Conservation (phyloP, 2,329 filamentous ascomycete genomes). For the Aspergillus puulaauensis region DNA sequence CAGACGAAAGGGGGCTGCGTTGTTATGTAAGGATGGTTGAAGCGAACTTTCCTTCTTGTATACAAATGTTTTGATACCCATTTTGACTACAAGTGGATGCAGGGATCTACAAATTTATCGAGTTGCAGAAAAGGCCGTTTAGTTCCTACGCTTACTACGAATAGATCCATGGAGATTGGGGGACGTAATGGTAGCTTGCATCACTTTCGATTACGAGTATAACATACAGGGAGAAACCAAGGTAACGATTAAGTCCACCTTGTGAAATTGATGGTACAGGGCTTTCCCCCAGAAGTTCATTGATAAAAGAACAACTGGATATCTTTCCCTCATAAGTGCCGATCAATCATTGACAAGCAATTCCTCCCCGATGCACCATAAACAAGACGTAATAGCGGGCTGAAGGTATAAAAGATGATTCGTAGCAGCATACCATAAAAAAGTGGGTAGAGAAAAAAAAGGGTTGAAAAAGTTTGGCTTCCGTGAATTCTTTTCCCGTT, state of each 20-base stretch:
- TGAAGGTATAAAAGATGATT: conserved; percentile 19
- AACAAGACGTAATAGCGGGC: conserved; percentile 28
- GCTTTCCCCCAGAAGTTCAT: conserved; percentile 78
- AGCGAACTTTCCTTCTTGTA: background rate
- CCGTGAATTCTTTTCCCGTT: conserved; percentile 33
- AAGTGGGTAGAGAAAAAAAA: conserved; percentile 23
- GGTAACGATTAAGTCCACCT: conserved; percentile 88
- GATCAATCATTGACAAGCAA: conserved; percentile 56
- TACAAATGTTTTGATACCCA: conserved; percentile 11
- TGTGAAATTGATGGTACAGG: conserved; percentile 76
- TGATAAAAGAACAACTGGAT: conserved; percentile 58
- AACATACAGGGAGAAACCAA: conserved; percentile 50
- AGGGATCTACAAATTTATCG: background rate
- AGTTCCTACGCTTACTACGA: background rate
- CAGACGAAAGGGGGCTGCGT: conserved; percentile 46
- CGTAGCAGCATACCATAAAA: conserved; percentile 26
- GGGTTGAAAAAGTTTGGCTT: conserved; percentile 24
- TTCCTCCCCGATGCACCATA: conserved; percentile 36
- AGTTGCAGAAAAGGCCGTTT: too few relatives aligned
- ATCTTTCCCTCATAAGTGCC: conserved; percentile 99
- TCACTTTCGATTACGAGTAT: conserved; percentile 38
- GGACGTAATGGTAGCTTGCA: conserved; percentile 30
- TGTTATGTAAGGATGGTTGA: conserved; percentile 33
- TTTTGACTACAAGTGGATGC: background rate
- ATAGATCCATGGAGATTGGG: background rate